Evolutionary conservation across 2,329 filamentous ascomycete genomes (phyloP).

Genomic region (Alternaria novae-zelandiae): DNA sequence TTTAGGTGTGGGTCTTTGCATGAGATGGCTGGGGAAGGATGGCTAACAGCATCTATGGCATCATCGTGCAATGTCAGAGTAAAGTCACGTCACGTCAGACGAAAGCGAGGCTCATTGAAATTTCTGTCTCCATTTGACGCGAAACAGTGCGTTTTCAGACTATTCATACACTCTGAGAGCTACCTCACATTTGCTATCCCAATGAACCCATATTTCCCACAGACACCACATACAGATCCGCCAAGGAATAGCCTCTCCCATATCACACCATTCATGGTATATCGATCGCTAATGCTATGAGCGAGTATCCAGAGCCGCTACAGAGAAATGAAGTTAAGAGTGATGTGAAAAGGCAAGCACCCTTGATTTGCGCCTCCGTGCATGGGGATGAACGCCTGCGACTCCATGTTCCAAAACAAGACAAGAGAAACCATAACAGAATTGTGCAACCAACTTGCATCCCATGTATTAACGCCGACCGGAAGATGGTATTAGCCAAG

Average conservation of each 20-base stretch:
- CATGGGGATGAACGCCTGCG: conserved; percentile 32
- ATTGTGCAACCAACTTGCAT: conserved; percentile 35
- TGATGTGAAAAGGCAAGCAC: conserved; percentile 28
- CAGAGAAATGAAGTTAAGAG: conserved; percentile 45
- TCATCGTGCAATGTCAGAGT: not conserved
- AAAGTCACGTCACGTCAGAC: not conserved
- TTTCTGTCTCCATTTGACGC: conserved; percentile 29
- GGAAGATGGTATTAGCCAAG: conserved; percentile 39
- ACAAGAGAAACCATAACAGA: conserved; percentile 25
- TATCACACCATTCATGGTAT: conserved; percentile 38
- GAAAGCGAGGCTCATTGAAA: not conserved
- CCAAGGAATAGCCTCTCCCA: conserved; percentile 35
- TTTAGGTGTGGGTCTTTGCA: not conserved
- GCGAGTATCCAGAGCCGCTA: conserved; percentile 45
- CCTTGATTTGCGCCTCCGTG: conserved; percentile 29
- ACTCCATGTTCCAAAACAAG: conserved; percentile 24
- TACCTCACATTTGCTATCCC: conserved; percentile 10
- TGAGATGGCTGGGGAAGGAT: conserved; percentile 3
- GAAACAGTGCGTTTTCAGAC: conserved; percentile 18
- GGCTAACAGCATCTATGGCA: not conserved
- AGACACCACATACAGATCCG: conserved; percentile 21
- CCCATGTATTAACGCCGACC: conserved; percentile 46
- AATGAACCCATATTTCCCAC: conserved; percentile 9
- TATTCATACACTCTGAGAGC: conserved; percentile 33
- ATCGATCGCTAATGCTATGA: conserved; percentile 41